phyloP scores from a whole-genome alignment of 305 asterid species.

The Plantago coronopus region DNA sequence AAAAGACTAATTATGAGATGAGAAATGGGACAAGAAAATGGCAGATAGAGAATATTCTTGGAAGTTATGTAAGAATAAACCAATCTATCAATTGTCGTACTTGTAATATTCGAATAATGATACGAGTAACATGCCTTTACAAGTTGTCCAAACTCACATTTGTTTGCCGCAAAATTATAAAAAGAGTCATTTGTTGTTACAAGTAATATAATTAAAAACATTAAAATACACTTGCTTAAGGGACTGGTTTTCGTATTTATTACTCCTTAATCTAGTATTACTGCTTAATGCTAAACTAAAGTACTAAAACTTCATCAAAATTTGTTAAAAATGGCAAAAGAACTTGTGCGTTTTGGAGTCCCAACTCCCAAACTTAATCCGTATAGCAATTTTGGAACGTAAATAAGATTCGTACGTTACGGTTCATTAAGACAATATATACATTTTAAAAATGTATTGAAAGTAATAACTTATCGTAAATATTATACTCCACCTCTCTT shows the following conservation, averaged over 20 bases:
- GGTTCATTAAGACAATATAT: too few species aligned
- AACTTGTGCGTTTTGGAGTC: too few species aligned
- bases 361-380: too few species aligned
- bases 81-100: neutral
- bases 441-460: too few species aligned
- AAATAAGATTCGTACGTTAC: too few species aligned
- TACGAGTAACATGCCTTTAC: neutral
- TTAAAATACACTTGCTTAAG: neutral
- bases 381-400: neutral
- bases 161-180: neutral
- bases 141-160: neutral
- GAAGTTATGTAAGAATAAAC: slow-evolving; percentile 21
- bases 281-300: too few species aligned
- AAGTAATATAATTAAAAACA: neutral
- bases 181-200: slow-evolving; percentile 1
- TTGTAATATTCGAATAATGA: slow-evolving; percentile 25
- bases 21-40: slow-evolving; percentile 10
- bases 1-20: neutral
- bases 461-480: too few species aligned
- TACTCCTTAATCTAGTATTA: too few species aligned
- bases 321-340: too few species aligned
- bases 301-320: too few species aligned
- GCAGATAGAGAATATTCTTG: slow-evolving; percentile 32
- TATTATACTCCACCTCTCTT: too few species aligned
- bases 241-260: neutral